Base-by-base conservation (phyloP, 176 grass and related monocot genomes). In the Coix lacrymajobi region DNA sequence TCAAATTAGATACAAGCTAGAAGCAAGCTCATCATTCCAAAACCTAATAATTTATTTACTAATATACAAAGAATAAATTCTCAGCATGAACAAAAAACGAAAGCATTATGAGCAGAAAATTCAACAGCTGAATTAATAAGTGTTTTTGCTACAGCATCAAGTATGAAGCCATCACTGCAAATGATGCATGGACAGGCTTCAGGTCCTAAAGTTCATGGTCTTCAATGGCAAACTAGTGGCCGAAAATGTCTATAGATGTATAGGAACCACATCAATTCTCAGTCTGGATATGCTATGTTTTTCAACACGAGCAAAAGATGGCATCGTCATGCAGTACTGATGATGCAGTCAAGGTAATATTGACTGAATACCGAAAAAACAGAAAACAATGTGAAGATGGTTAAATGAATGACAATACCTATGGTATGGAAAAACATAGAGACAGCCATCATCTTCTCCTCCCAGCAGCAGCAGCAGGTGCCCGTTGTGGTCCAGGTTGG, bases 371-470 rank as follows among this genome's bases (percentile, higher is more conserved):
- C 7, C 0, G 7, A 69, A 24, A 69, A 6, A 14, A 11, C 36
- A 69, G 10, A 69, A 69, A 41, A 41, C 38, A 26, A 14, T 70
- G 14, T 30, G 25, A 71, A 46, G 24, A 46, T 19, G 19, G 3
- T 26, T 15, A 17, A 69, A 54, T 4, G 33, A 54, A 43, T 45
- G 19, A 48, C 34, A 87, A 62, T 86, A 93, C 87, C 83, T 80
- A 31, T 51, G 46, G 32, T 40, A 82, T 64, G 52, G 52, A 8
- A 51, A 73, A 72, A 67, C 58, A 87, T 39, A 54, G 66, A 37
- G 29, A 48, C 11, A 75, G 34, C 25, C 37, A 86, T 97, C 88
- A 97, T 97, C 95, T 94, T 74, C 95, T 97, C 75, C 95, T 92
- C 31, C 56, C 56, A 1, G 78, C 88, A 87, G 81, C 84, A 84